A percentile compares a stretch with the other conserved stretches of the same genome.
Evolutionary conservation across 2,329 filamentous ascomycete genomes (phyloP).

Genomic region (Uncinocarpus reesii): DNA sequence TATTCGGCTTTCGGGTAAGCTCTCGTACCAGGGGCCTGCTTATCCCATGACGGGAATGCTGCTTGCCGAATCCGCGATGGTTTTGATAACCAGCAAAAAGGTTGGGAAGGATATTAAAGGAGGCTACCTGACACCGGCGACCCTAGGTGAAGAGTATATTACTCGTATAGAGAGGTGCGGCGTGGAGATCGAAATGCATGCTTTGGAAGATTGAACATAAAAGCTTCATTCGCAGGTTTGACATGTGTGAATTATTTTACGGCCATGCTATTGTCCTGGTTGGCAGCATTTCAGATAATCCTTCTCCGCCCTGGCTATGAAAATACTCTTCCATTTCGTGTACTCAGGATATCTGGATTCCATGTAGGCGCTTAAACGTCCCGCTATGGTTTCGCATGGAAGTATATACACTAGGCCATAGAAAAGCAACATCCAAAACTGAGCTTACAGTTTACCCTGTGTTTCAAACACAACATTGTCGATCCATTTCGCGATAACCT

Average conservation of each 20-base stretch:
- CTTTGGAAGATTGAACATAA: constrained; percentile 23
- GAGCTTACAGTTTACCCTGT: constrained; percentile 29
- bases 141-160: constrained; percentile 39
- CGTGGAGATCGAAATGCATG: constrained; percentile 32
- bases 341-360: too few species aligned
- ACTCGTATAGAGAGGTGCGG: constrained; percentile 38
- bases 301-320: too few species aligned
- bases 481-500: constrained; percentile 57
- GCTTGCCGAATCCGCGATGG: constrained; percentile 38
- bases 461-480: constrained; percentile 43
- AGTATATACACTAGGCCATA: too few species aligned
- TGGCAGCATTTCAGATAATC: too few species aligned
- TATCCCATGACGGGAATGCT: constrained; percentile 38
- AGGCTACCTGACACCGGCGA: constrained; percentile 42
- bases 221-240: too few species aligned
- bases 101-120: constrained; percentile 34
- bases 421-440: neutral
- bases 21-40: constrained; percentile 34
- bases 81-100: constrained; percentile 33
- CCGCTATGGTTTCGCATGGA: too few species aligned
- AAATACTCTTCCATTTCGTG: too few species aligned
- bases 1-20: constrained; percentile 34
- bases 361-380: too few species aligned
- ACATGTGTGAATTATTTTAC: too few species aligned
- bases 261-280: too few species aligned